Percentiles rank a stretch among this genome's conserved stretches.
Conservation (phyloP, 2,329 filamentous ascomycete genomes). For the Diaporthe helianthi region DNA sequence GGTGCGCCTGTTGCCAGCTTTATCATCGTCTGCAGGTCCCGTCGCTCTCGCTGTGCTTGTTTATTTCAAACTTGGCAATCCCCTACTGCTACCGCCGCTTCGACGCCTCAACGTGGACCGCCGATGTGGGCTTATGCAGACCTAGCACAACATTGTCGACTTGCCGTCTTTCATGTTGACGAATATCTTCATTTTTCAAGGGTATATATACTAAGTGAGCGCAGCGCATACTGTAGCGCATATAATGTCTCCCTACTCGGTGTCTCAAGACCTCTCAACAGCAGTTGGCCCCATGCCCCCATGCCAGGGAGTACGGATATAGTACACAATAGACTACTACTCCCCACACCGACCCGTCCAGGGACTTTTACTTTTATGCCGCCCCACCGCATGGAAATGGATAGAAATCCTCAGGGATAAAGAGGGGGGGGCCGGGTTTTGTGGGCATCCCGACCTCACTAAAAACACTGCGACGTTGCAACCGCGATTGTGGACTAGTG, state of each 20-base stretch:
- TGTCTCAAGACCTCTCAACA: background rate
- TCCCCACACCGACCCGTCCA: background rate
- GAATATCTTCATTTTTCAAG: background rate
- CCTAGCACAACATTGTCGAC: too few species aligned
- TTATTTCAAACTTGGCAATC: constrained; percentile 19
- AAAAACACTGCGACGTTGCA: background rate
- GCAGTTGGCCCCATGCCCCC: background rate
- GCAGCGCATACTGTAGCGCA: background rate
- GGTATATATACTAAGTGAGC: background rate
- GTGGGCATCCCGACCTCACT: background rate
- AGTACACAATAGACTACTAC: too few species aligned
- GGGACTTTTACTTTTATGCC: background rate
- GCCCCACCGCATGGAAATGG: background rate
- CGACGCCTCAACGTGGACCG: background rate
- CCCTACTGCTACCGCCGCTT: constrained; percentile 1
- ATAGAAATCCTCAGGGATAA: background rate
- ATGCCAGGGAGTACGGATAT: background rate
- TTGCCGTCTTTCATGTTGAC: background rate
- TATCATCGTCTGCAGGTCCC: background rate
- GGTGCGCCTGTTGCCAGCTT: too few species aligned
- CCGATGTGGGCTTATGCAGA: background rate
- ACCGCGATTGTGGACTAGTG: background rate
- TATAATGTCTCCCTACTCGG: background rate
- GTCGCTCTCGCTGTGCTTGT: background rate
- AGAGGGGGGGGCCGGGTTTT: too few species aligned